Evolutionary conservation across 495 filamentous ascomycete genomes (phyloP).

Genomic region (Penicillium lividum): DNA sequence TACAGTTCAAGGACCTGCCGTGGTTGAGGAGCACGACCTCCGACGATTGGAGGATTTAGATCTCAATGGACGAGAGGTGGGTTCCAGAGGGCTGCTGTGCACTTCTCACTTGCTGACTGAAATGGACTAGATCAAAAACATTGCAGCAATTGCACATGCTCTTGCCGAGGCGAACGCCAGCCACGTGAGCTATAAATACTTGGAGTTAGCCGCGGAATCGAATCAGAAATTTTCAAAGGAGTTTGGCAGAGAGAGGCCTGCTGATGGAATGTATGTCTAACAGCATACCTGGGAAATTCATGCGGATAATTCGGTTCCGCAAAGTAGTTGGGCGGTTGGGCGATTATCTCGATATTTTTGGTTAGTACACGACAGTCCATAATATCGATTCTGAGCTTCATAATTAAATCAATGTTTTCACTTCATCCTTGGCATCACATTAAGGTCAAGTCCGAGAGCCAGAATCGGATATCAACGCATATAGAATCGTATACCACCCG

Average conservation of each 20-base stretch:
- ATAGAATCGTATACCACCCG: conserved; percentile 10
- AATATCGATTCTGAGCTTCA: conserved; percentile 10
- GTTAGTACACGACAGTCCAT: conserved; percentile 15
- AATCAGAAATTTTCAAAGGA: conserved; percentile 25
- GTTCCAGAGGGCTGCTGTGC: conserved; percentile 6
- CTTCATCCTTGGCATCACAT: conserved; percentile 7
- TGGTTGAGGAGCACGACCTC: conserved; percentile 19
- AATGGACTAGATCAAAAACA: conserved; percentile 26
- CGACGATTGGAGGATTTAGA: conserved; percentile 17
- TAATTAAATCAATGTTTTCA: conserved; percentile 11
- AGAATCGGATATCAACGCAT: conserved; percentile 10
- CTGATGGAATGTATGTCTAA: conserved; percentile 19
- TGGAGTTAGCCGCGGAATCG: conserved; percentile 23
- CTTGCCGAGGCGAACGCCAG: conserved; percentile 15
- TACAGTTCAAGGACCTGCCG: conserved; percentile 21
- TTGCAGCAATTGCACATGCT: conserved; percentile 22
- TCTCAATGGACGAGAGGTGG: conserved; percentile 30
- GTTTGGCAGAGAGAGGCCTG: conserved; percentile 16
- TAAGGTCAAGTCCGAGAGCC: conserved; percentile 13
- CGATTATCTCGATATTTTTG: conserved; percentile 11
- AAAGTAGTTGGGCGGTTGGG: background rate
- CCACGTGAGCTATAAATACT: conserved; percentile 24
- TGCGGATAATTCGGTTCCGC: too few relatives aligned
- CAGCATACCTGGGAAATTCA: background rate
- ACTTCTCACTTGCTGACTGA: conserved; percentile 14